Percentiles rank a stretch among this genome's conserved stretches.
Conservation (phyloP, 495 filamentous ascomycete species). For the Pyrenopolyporus hunteri region DNA sequence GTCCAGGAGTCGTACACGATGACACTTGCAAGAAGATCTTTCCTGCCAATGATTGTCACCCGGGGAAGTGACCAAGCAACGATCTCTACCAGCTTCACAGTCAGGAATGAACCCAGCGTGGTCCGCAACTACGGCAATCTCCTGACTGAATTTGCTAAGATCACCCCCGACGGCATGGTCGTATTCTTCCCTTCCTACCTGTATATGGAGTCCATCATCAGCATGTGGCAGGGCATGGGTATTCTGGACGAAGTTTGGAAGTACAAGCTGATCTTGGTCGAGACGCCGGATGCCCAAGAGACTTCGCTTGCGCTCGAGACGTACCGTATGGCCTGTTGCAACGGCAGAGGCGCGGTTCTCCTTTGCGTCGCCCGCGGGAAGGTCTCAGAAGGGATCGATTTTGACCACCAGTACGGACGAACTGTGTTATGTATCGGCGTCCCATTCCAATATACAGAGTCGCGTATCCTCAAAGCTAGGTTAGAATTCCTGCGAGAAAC, state of each 20-base stretch:
- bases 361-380: conserved; percentile 96
- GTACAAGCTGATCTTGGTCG: conserved; percentile 97
- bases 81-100: conserved; percentile 89
- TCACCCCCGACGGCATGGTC: conserved; percentile 96
- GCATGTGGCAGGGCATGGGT: conserved; percentile 98
- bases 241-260: conserved; percentile 98
- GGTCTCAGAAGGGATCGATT: conserved; percentile 97
- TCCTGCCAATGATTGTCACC: conserved; percentile 97
- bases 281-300: conserved; percentile 97
- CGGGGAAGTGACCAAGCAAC: conserved; percentile 91
- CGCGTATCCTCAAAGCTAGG: conserved; percentile 92
- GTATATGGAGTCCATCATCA: conserved; percentile 99
- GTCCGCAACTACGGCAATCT: conserved; percentile 95
- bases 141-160: conserved; percentile 88
- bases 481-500: conserved; percentile 96
- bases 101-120: conserved; percentile 91
- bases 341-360: conserved; percentile 90
- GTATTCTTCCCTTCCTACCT: conserved; percentile 99
- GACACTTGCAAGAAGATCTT: conserved; percentile 93
- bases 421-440: conserved; percentile 97
- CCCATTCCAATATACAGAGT: conserved; percentile 99
- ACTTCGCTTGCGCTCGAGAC: conserved; percentile 95
- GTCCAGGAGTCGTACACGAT: conserved; percentile 96
- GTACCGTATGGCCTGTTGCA: conserved; percentile 95
- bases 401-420: conserved; percentile 98